phyloP scores from a whole-genome alignment of 768 basidiomycete species.

The Boletus rex-veris region DNA sequence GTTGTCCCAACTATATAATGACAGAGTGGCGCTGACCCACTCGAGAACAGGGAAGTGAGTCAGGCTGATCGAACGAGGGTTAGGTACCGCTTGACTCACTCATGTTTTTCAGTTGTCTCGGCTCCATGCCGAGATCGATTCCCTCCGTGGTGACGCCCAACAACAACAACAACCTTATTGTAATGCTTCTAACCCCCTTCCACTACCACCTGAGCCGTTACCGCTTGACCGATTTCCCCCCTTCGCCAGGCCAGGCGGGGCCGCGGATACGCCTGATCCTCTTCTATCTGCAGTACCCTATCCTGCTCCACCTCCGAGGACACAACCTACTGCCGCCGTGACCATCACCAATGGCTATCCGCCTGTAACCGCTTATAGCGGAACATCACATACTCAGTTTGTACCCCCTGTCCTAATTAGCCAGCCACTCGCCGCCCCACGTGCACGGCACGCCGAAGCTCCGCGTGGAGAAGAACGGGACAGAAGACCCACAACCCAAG shows the following conservation, averaged over 20 bases:
- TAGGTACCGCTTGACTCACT: constrained; percentile 17
- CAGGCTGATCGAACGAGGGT: constrained; percentile 1
- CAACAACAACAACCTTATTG: constrained; percentile 19
- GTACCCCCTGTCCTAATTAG: constrained; percentile 10
- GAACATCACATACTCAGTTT: constrained; percentile 14
- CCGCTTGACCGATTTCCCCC: constrained; percentile 43
- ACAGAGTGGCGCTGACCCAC: constrained; percentile 10
- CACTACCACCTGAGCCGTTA: constrained; percentile 53
- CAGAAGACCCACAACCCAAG: constrained; percentile 12
- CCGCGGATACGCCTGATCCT: constrained; percentile 18
- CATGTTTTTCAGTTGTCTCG: constrained; percentile 28
- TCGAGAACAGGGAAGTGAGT: constrained; percentile 30
- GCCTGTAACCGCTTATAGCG: constrained; percentile 2
- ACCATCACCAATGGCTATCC: constrained; percentile 15
- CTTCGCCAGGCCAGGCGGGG: constrained; percentile 35
- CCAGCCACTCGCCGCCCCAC: constrained; percentile 18
- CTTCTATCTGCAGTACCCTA: constrained; percentile 24
- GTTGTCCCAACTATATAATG: constrained; percentile 2
- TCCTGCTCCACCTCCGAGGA: constrained; percentile 27
- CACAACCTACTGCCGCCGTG: constrained; percentile 2
- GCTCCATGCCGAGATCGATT: constrained; percentile 36
- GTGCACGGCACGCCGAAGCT: constrained; percentile 20
- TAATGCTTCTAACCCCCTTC: constrained; percentile 47
- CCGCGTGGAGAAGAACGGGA: constrained; percentile 23
- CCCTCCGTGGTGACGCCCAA: constrained; percentile 32